phyloP scores from a whole-genome alignment of 176 grass and related monocot genomes.

The Oryza glumipatula region DNA sequence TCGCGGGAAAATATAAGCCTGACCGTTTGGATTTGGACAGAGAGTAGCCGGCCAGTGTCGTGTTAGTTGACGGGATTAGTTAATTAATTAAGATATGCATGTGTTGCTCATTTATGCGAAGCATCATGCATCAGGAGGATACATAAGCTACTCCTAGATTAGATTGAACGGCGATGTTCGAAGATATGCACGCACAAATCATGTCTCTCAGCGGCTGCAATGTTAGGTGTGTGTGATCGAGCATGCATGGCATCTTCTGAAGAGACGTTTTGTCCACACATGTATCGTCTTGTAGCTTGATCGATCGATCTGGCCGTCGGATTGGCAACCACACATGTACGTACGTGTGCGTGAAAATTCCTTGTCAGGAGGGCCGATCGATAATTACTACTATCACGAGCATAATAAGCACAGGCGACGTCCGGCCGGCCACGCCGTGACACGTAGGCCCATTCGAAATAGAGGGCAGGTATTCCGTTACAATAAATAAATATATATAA shows the following conservation, averaged over 20 bases:
- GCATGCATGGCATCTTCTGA: constrained; percentile 10
- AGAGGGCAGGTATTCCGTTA: no score
- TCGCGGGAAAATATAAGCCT: no score
- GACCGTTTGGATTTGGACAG: not conserved
- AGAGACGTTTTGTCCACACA: constrained; percentile 40
- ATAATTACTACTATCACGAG: not conserved
- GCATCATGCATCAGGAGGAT: not conserved
- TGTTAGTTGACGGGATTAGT: not conserved
- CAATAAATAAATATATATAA: no score
- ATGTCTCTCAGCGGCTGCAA: constrained; percentile 10
- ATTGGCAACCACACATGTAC: not conserved
- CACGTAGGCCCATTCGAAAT: not conserved
- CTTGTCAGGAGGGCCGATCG: not conserved
- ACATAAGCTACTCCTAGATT: no score
- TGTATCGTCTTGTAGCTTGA: not conserved
- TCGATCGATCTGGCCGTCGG: not conserved
- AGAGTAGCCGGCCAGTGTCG: not conserved
- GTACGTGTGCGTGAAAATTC: not conserved
- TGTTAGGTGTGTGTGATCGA: not conserved
- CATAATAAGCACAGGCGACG: not conserved
- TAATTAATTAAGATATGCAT: not conserved
- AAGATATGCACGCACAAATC: not conserved
- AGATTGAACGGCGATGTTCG: not conserved
- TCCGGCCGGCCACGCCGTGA: not conserved
- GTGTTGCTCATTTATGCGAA: constrained; percentile 27